A percentile compares a stretch with the other conserved stretches of the same genome.
Evolutionary conservation across 1,284 basidiomycete genomes (phyloP).

Genomic region (Cutaneotrichosporon sp.): DNA sequence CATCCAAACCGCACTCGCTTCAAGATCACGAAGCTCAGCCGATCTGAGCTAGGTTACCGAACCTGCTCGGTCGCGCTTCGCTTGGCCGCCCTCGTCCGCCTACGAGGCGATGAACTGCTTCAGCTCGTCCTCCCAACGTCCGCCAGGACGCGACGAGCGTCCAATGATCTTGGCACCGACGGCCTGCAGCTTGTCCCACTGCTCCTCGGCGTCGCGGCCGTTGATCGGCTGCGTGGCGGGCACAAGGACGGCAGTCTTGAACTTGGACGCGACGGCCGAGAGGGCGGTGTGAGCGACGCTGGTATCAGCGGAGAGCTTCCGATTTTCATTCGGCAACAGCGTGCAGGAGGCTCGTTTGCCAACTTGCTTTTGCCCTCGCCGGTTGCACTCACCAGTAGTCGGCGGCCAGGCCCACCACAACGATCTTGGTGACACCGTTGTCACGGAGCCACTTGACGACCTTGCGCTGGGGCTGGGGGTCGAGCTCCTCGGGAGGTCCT

Average conservation of each 20-base stretch:
- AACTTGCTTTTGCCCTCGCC: background rate
- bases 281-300: constrained; percentile 27
- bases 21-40: no score
- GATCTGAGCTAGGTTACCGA: no score
- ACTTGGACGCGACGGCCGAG: constrained; percentile 23
- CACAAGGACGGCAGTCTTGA: constrained; percentile 25
- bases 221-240: constrained; percentile 29
- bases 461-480: constrained; percentile 28
- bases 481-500: constrained; percentile 20
- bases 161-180: constrained; percentile 14
- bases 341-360: background rate
- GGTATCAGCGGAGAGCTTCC: background rate
- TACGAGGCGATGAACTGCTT: background rate
- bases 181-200: constrained; percentile 8
- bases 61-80: background rate
- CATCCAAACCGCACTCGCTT: no score
- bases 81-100: no score
- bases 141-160: background rate
- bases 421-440: constrained; percentile 50
- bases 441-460: constrained; percentile 46
- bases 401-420: constrained; percentile 59
- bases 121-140: constrained; percentile 12
- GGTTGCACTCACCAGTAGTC: constrained; percentile 55
- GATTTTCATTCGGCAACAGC: background rate
- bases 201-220: constrained; percentile 1